A percentile compares a stretch with the other conserved stretches of the same genome.
Evolutionary conservation across 768 basidiomycete genomes (phyloP).

Genomic region (Leccinum truebloodii): DNA sequence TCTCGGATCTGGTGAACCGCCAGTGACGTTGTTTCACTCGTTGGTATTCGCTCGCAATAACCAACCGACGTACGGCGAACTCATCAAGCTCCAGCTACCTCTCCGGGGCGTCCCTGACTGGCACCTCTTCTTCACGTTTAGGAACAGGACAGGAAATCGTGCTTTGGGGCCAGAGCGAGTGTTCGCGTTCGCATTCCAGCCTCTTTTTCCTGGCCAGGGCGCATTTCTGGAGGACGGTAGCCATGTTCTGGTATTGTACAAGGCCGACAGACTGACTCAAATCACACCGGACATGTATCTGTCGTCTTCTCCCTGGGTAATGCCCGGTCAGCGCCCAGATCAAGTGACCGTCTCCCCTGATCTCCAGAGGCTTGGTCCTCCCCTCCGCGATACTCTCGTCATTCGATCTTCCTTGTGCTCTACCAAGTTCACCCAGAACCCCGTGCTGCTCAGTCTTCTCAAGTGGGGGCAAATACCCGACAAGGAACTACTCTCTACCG

Average conservation of each 20-base stretch:
- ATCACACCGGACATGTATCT: constrained; percentile 74
- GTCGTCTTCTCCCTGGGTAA: constrained; percentile 60
- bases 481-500: constrained; percentile 63
- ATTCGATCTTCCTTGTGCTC: constrained; percentile 92
- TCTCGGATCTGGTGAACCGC: constrained; percentile 83
- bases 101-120: constrained; percentile 66
- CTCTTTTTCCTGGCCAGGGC: constrained; percentile 72
- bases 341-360: constrained; percentile 60
- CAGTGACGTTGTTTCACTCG: constrained; percentile 80
- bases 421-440: constrained; percentile 89
- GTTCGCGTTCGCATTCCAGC: constrained; percentile 92
- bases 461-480: constrained; percentile 76
- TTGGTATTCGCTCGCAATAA: constrained; percentile 89
- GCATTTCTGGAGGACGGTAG: constrained; percentile 89
- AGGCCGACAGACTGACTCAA: constrained; percentile 67
- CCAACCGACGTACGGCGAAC: constrained; percentile 90
- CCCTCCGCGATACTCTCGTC: constrained; percentile 73
- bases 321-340: constrained; percentile 58
- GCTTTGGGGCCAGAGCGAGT: constrained; percentile 60
- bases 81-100: constrained; percentile 85
- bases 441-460: constrained; percentile 75
- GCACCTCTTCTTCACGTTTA: constrained; percentile 96
- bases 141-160: constrained; percentile 64
- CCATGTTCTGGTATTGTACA: constrained; percentile 83
- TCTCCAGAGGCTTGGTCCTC: constrained; percentile 62